phyloP scores from a whole-genome alignment of 192 early-diverging fungal genomes.

The Podila epigama region DNA sequence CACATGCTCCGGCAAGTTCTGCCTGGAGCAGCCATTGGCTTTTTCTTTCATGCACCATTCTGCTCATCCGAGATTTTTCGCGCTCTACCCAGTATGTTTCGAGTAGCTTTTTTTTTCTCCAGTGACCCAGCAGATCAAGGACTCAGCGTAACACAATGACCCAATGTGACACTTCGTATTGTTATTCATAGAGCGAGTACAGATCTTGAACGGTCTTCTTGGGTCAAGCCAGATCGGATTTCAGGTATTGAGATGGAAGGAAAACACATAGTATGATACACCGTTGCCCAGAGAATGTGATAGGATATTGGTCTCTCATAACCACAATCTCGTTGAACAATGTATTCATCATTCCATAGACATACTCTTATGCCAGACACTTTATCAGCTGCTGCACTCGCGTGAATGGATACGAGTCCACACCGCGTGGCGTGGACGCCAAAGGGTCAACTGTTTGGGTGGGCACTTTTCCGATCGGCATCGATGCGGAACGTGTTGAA shows the following conservation, averaged over 20 bases:
- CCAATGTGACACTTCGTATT: neutral
- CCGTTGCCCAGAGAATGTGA: too few relatives aligned
- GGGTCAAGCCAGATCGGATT: constrained; percentile 95
- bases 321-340: neutral
- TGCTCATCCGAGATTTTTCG: constrained; percentile 96
- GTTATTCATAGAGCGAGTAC: constrained; percentile 65
- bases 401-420: constrained; percentile 91
- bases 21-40: constrained; percentile 87
- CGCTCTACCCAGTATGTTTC: constrained; percentile 75
- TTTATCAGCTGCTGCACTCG: constrained; percentile 94
- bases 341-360: constrained; percentile 44
- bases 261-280: too few relatives aligned
- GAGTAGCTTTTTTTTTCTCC: neutral
- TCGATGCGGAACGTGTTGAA: constrained; percentile 82
- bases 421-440: constrained; percentile 91
- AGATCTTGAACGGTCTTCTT: constrained; percentile 87
- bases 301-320: too few relatives aligned
- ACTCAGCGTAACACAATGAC: neutral
- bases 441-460: constrained; percentile 79
- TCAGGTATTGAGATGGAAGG: constrained; percentile 70
- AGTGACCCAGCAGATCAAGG: neutral
- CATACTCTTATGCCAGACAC: constrained; percentile 93
- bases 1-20: constrained; percentile 80
- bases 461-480: constrained; percentile 97
- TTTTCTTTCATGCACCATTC: constrained; percentile 98